Evolutionary conservation across 441 rosid genomes (phyloP), one percentile per base, ranked within the genome.

Genomic region (Daphne laureola): DNA sequence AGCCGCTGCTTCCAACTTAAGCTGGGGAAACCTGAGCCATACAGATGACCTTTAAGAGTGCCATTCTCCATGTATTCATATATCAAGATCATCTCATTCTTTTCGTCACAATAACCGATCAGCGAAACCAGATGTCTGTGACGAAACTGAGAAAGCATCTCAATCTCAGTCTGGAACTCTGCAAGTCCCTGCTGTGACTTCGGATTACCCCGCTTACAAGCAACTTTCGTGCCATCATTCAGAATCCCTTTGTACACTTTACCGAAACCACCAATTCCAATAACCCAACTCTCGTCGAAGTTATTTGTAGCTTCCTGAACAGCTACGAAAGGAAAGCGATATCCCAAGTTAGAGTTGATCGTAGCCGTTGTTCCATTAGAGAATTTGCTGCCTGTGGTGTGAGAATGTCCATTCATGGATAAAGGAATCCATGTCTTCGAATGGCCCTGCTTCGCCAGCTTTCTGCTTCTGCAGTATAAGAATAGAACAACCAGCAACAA

Each of bases 21-120:
- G 73, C 81, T 83, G 52, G 93, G 93, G 56, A 54, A 66, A 46
- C 70, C 84, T 1, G 87, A 83, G 41, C 98, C 96, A 13, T 91
- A 91, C 17, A 91, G 95, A 77, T 83, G 98, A 69, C 92, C 43
- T 71, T 87, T 87, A 14, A 91, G 82, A 0, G 96, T 87, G 40
- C 98, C 98, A 27, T 91, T 91, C 78, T 86, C 96, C 98, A 91
- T 91, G 67, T 91, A 91, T 64, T 91, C 96, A 46, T 91, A 91
- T 46, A 91, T 69, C 72, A 91, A 67, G 54, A 91, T 91, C 98
- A 91, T 91, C 78, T 91, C 98, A 51, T 68, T 86, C 79, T 72
- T 91, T 64, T 91, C 98, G 11, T 91, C 98, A 57, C 96, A 91
- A 51, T 83, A 91, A 8, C 98, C 96, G 4, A 91, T 87, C 69